Evolutionary conservation across 306 rosid genomes (phyloP).

Genomic region (Leucaena leucocephala): DNA sequence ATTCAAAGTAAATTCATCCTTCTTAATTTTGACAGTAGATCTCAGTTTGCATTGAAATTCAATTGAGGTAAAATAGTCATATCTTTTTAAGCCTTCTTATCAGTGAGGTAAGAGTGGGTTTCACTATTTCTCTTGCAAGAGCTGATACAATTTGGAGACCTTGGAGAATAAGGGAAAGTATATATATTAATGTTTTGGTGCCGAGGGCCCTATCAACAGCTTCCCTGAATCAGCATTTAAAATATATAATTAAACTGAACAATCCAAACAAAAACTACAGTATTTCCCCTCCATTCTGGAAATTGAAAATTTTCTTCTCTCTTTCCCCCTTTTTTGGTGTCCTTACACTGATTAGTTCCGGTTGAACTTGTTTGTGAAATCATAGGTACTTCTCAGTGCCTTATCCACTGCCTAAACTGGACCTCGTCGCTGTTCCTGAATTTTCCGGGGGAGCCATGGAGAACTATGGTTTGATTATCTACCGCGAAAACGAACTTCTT

Average conservation of each 20-base stretch:
- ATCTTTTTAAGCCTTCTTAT: no score
- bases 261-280: neutral
- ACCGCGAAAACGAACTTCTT: slow-evolving; percentile 58
- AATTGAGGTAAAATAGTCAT: no score
- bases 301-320: neutral
- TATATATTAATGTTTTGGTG: neutral
- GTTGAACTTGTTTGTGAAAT: neutral
- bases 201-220: neutral
- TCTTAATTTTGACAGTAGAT: slow-evolving; percentile 13
- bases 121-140: neutral
- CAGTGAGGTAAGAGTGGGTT: no score
- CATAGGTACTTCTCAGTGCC: slow-evolving; percentile 62
- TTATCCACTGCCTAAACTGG: slow-evolving; percentile 61
- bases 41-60: neutral
- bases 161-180: neutral
- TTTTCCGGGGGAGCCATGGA: slow-evolving; percentile 73
- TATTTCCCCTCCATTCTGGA: neutral
- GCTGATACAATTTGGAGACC: neutral
- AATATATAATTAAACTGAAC: neutral
- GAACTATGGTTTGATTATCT: slow-evolving; percentile 65
- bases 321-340: neutral
- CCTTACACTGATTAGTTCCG: neutral
- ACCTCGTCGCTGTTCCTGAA: slow-evolving; percentile 65
- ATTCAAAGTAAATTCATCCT: slow-evolving; percentile 43
- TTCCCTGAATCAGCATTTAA: neutral